These are phyloP conservation scores for Cryptococcus depauperatus DNA, from an alignment of 1,284 basidiomycete species.

Conservation along the genomic window DNA sequence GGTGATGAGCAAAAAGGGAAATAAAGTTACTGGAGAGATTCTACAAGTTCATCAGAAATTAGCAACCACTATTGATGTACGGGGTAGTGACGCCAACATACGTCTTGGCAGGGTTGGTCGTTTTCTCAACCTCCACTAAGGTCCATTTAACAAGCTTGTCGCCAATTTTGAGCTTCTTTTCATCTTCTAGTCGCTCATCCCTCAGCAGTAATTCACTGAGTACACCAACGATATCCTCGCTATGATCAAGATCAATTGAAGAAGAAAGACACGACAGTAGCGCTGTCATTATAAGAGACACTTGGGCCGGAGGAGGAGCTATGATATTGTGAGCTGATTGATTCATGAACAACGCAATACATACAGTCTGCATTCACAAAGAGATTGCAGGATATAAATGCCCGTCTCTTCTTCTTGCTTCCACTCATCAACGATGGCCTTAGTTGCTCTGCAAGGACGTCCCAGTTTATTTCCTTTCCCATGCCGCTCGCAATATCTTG, in stretches of 20 bases:
- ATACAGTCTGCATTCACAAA: constrained; percentile 33
- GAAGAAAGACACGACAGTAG: constrained; percentile 23
- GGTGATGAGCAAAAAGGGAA: constrained; percentile 32
- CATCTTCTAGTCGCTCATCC: constrained; percentile 31
- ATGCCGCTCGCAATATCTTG: constrained; percentile 11
- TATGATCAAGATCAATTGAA: constrained; percentile 20
- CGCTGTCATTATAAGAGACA: constrained; percentile 18
- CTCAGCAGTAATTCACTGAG: constrained; percentile 28
- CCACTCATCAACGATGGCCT: constrained; percentile 24
- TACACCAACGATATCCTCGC: constrained; percentile 26
- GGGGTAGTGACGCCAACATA: constrained; percentile 10
- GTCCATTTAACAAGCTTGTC: constrained; percentile 42
- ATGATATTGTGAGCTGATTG: background rate
- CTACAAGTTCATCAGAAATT: constrained; percentile 5
- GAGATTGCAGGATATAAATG: constrained; percentile 30
- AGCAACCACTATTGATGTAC: too few species aligned
- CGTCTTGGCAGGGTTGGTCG: constrained; percentile 17
- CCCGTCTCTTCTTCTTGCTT: constrained; percentile 30
- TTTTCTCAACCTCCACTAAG: constrained; percentile 32
- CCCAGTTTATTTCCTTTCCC: constrained; percentile 34
- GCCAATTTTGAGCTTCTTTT: constrained; percentile 29
- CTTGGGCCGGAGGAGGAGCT: constrained; percentile 25
- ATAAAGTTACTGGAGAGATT: constrained; percentile 21
- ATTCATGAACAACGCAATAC: constrained; percentile 5
- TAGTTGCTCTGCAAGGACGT: constrained; percentile 23